Evolutionary conservation across 768 basidiomycete genomes (phyloP).

Genomic region (Suillus subalutaceus): DNA sequence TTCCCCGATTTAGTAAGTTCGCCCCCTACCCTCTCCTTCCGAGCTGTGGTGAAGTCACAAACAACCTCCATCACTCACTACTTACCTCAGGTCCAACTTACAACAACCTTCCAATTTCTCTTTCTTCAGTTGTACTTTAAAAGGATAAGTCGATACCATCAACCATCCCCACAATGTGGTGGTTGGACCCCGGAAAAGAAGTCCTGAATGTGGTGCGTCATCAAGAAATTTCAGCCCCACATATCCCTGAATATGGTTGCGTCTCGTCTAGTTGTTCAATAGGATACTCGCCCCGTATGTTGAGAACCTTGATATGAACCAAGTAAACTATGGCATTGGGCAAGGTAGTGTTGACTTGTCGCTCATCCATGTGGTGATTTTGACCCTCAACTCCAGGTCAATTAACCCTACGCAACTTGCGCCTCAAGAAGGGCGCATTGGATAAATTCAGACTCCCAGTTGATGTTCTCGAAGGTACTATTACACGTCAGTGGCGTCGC

Average conservation of each 20-base stretch:
- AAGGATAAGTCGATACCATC: slow-evolving; percentile 7
- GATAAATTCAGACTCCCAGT: slow-evolving; percentile 96
- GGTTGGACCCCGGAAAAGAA: slow-evolving; percentile 86
- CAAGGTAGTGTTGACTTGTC: slow-evolving; percentile 54
- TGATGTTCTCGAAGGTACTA: slow-evolving; percentile 87
- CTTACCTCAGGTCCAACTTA: not conserved
- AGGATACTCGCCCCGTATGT: slow-evolving; percentile 93
- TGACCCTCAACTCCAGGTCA: slow-evolving; percentile 52
- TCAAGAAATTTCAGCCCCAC: slow-evolving; percentile 5
- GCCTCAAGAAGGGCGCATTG: slow-evolving; percentile 89
- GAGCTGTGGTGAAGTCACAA: not conserved
- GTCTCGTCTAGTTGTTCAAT: slow-evolving; percentile 67
- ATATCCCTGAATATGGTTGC: slow-evolving; percentile 2
- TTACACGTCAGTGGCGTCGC: not conserved
- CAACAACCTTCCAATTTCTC: not conserved
- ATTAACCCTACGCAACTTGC: slow-evolving; percentile 76
- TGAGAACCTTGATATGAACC: slow-evolving; percentile 92
- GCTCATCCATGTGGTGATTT: slow-evolving; percentile 8
- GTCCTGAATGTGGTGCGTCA: slow-evolving; percentile 72
- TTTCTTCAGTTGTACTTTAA: not conserved
- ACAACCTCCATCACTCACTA: not conserved
- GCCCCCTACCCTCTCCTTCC: not conserved
- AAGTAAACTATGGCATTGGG: slow-evolving; percentile 91
- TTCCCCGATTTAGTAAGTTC: not conserved
- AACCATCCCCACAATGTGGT: slow-evolving; percentile 64